Evolutionary conservation across 768 basidiomycete species (phyloP).

Genomic region (Mycena indigotica): DNA sequence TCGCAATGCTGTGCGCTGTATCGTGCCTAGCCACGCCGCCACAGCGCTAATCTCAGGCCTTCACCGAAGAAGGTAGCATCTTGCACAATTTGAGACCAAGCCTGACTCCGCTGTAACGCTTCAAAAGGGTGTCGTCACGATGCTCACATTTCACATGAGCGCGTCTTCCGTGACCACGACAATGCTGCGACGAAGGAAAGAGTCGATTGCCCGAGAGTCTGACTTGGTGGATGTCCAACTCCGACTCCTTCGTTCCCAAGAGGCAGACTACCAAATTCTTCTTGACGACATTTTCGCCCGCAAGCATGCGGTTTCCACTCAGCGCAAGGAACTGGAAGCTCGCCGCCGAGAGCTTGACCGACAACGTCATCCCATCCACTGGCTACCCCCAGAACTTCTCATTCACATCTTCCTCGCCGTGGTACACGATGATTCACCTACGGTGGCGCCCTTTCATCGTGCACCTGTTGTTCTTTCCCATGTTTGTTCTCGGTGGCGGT

Average conservation of each 20-base stretch:
- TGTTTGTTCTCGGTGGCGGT: slow-evolving; percentile 54
- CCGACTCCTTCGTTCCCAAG: slow-evolving; percentile 36
- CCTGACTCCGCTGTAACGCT: too few species aligned
- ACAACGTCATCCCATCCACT: slow-evolving; percentile 49
- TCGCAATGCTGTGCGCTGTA: too few species aligned
- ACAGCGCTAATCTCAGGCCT: too few species aligned
- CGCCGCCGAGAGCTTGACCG: slow-evolving; percentile 37
- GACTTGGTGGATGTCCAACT: slow-evolving; percentile 40
- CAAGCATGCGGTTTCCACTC: slow-evolving; percentile 36
- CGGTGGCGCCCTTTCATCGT: slow-evolving; percentile 30
- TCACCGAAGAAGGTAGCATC: too few species aligned
- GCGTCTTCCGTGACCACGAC: not conserved
- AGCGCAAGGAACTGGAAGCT: slow-evolving; percentile 35
- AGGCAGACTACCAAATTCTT: slow-evolving; percentile 43
- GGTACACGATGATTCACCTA: slow-evolving; percentile 28
- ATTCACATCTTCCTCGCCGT: slow-evolving; percentile 42
- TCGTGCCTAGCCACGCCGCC: too few species aligned
- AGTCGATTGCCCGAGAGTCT: not conserved
- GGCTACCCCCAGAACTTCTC: slow-evolving; percentile 54
- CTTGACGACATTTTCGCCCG: slow-evolving; percentile 42
- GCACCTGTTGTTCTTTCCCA: slow-evolving; percentile 48
- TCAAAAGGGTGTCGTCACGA: too few species aligned
- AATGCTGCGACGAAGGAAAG: not conserved
- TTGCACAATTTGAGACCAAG: too few species aligned
- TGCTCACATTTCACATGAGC: not conserved